Evolutionary conservation across 2,329 filamentous ascomycete genomes (phyloP).

Genomic region (Raffaelea deltoideospora): DNA sequence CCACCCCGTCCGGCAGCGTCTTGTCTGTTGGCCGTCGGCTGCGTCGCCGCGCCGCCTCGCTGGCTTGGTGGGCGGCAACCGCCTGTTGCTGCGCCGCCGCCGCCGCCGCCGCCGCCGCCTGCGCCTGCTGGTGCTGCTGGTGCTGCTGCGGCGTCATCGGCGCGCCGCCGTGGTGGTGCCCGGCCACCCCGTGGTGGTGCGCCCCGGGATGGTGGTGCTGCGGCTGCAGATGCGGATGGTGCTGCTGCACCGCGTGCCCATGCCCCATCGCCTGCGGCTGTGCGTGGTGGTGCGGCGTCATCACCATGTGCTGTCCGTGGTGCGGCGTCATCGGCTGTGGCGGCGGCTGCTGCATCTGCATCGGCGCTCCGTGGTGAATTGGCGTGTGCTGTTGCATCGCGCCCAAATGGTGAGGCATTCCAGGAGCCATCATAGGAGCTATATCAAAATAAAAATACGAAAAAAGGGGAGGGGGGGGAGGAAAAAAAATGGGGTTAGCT

Average conservation of each 20-base stretch:
- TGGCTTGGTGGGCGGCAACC: conserved; percentile 36
- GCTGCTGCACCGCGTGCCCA: neutral
- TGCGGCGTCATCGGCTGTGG: neutral
- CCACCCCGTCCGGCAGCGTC: conserved; percentile 81
- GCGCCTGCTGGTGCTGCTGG: conserved; percentile 22
- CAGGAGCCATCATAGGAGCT: conserved; percentile 8
- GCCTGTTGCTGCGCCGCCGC: conserved; percentile 35
- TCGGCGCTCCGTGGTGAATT: conserved; percentile 1
- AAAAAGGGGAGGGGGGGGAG: neutral
- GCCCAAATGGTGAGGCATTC: conserved; percentile 6
- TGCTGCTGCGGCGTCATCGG: neutral
- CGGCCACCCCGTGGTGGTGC: neutral
- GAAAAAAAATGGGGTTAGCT: conserved; percentile 1
- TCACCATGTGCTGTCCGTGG: conserved; percentile 3
- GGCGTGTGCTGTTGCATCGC: conserved; percentile 5
- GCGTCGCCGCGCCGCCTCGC: conserved; percentile 60
- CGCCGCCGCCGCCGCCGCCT: conserved; percentile 37
- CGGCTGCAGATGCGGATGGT: neutral
- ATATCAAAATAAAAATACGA: no score
- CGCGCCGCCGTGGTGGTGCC: conserved; percentile 3
- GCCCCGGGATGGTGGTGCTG: conserved; percentile 1
- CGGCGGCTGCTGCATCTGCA: neutral
- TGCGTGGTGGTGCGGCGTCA: neutral
- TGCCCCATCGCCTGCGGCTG: neutral
- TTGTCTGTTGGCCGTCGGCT: conserved; percentile 88